These are phyloP conservation scores for Salix koriyanagi DNA, from an alignment of 345 rosid species.

Conservation along the genomic window DNA sequence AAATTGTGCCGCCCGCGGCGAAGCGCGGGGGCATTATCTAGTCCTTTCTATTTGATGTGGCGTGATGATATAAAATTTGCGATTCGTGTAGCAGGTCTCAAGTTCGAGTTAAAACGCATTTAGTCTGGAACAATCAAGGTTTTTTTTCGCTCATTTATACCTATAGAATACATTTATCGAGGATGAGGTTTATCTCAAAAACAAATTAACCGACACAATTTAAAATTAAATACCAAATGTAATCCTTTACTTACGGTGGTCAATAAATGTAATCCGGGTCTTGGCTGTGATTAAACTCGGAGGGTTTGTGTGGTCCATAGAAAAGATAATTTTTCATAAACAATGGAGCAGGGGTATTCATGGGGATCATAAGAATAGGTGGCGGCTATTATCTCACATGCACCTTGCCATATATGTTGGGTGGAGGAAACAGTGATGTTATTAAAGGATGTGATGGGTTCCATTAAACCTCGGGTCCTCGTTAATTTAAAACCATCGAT, in stretches of 20 bases:
- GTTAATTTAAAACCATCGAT: background rate
- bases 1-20: too few species aligned
- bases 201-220: too few species aligned
- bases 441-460: slow-evolving; percentile 21
- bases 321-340: background rate
- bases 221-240: background rate
- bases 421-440: slow-evolving; percentile 21
- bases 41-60: too few species aligned
- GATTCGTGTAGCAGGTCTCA: too few species aligned
- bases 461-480: background rate
- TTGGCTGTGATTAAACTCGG: background rate
- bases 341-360: slow-evolving; percentile 13
- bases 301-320: background rate
- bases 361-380: slow-evolving; percentile 31
- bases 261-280: background rate
- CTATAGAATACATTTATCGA: too few species aligned
- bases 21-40: too few species aligned
- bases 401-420: slow-evolving; percentile 24
- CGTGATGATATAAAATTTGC: fast-evolving
- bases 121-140: too few species aligned
- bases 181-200: too few species aligned
- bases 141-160: fast-evolving
- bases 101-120: fast-evolving
- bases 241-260: too few species aligned
- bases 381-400: slow-evolving; percentile 28